Conservation (phyloP, 768 basidiomycete genomes). For the Pisolithus albus region DNA sequence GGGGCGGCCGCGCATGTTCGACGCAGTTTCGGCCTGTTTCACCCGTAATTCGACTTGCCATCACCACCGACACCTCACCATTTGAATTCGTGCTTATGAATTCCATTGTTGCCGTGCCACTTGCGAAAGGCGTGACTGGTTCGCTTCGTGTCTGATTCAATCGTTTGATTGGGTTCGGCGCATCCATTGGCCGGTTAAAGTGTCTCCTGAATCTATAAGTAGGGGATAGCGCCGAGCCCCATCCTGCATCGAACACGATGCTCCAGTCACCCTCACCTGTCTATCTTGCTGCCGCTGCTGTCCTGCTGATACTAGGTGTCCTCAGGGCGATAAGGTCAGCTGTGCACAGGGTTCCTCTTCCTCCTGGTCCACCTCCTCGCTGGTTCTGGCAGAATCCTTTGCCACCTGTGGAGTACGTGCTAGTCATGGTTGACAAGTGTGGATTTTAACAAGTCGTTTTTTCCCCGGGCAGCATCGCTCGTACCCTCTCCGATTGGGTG, state of each 20-base stretch:
- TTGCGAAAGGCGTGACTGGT: not conserved
- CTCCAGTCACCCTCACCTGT: not conserved
- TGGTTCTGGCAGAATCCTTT: slow-evolving; percentile 21
- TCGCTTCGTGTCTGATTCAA: not conserved
- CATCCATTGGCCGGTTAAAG: not conserved
- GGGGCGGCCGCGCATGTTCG: no score
- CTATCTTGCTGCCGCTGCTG: not conserved
- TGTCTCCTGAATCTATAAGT: not conserved
- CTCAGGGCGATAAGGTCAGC: not conserved
- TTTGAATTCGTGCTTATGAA: no score
- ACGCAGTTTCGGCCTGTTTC: no score
- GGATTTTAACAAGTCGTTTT: not conserved
- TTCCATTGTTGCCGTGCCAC: no score
- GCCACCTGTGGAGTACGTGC: slow-evolving; percentile 14
- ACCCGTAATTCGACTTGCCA: no score
- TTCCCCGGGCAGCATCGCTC: slow-evolving; percentile 9
- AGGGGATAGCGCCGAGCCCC: not conserved
- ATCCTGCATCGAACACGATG: not conserved
- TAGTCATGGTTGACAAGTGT: not conserved
- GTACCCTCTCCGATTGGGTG: slow-evolving; percentile 44
- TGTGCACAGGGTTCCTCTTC: slow-evolving; percentile 9
- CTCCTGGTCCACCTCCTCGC: slow-evolving; percentile 19
- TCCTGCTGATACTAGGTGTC: not conserved
- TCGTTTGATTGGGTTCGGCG: not conserved
- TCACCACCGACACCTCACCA: no score